Conservation (phyloP, 192 early-diverging fungal genomes). For the Lunasporangiospora selenospora region DNA sequence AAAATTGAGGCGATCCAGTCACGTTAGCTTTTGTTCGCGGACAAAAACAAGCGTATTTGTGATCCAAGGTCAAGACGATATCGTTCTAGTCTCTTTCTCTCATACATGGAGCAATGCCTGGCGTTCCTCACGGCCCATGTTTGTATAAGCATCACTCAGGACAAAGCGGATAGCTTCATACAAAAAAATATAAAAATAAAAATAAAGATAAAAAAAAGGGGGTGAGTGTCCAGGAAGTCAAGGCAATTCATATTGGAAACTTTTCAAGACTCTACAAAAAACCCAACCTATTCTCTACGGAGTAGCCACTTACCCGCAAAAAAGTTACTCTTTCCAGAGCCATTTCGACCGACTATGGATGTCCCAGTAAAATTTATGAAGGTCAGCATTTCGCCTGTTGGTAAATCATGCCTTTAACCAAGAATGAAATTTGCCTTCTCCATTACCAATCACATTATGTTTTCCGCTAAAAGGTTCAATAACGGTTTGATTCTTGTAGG, state of each 20-base stretch:
- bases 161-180: conserved; percentile 98
- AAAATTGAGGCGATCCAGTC: neutral
- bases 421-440: neutral
- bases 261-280: too few relatives aligned
- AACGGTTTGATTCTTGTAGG: conserved; percentile 96
- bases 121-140: conserved; percentile 91
- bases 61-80: neutral
- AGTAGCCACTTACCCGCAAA: conserved; percentile 76
- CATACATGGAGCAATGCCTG: conserved; percentile 90
- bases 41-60: neutral
- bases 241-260: too few relatives aligned
- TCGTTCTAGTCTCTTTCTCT: neutral
- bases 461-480: conserved; percentile 91
- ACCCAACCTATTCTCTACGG: too few relatives aligned
- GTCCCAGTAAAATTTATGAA: neutral
- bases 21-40: neutral
- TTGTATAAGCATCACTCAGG: conserved; percentile 94
- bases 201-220: neutral
- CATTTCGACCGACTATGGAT: conserved; percentile 88
- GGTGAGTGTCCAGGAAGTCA: neutral
- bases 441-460: conserved; percentile 94
- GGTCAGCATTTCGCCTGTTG: too few relatives aligned
- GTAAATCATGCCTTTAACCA: neutral
- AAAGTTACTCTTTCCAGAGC: conserved; percentile 98
- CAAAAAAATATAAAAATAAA: too few relatives aligned